Evolutionary conservation across 2,329 filamentous ascomycete species (phyloP), one percentile per base, ranked within the genome.

Genomic region (Penicillium corylophilum): DNA sequence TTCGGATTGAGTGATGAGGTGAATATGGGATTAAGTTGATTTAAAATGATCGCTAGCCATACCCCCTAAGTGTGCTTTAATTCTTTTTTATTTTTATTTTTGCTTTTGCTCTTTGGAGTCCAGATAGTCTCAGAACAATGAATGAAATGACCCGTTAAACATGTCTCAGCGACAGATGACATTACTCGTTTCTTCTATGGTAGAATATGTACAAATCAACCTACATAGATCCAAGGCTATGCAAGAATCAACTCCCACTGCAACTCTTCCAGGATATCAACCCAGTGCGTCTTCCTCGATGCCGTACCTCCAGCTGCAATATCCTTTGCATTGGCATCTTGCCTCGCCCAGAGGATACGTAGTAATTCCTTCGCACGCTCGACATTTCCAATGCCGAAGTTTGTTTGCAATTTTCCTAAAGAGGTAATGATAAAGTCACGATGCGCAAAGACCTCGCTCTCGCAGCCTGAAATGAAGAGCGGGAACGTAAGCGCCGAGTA

Each of bases 1-100:
- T 91, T 90, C 85, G 89, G 89, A 0, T 81, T 95, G 44, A 88
- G 89, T 1, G 91, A 96, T 67, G 90, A 95, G 65, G 84, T 88
- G 22, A 80, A 87, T 64, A 94, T 95, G 88, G 87, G 85, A 28
- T 74, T 95, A 60, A 90, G 93, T 70, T 93, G 68, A 77, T 41
- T 26, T 4, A 16, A 12, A 10, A 23, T 38, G n/a, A 41, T 15
- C 44, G 28, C 15, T 16, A n/a, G 28, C 20, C 23, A 47, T 46
- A 44, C 28, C 23, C 23, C 44, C 22, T 13, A 40, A 22, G 13
- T 20, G 26, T 28, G 26, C n/a, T n/a, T n/a, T n/a, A n/a, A n/a
- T n/a, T 28, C 2, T 28, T 28, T 28, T 15, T 4, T 9, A 20
- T 18, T 24, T 23, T 28, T n/a, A 5, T 29, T 38, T 28, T 33